Percentiles rank a stretch among this genome's conserved stretches.
Conservation (phyloP, 208 protist species). For the Trichomonas tenax region DNA sequence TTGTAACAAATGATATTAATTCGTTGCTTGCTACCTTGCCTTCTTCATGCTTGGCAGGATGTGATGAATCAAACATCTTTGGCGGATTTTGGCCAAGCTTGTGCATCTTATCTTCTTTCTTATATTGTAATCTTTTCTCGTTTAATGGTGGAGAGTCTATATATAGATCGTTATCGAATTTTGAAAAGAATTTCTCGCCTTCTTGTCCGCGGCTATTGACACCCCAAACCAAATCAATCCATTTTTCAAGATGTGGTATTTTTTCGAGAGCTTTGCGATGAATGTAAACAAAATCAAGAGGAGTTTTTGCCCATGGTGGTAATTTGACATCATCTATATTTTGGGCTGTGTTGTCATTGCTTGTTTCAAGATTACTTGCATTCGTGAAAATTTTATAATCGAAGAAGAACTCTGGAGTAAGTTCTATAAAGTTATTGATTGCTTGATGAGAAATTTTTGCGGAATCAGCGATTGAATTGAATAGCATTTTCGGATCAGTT, state of each 20-base stretch:
- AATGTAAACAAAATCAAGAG: conserved; percentile 41
- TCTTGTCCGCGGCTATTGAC: conserved; percentile 39
- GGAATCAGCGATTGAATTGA: neutral
- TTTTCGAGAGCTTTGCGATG: conserved; percentile 46
- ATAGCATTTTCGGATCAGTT: neutral
- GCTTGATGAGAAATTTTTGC: neutral
- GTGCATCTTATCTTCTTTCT: neutral
- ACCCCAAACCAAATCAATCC: conserved; percentile 58
- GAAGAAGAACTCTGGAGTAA: conserved; percentile 54
- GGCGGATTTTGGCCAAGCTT: neutral
- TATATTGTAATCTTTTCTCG: neutral
- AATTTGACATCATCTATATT: conserved; percentile 31
- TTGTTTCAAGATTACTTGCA: conserved; percentile 33
- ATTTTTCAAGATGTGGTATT: conserved; percentile 41
- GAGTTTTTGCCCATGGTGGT: conserved; percentile 31
- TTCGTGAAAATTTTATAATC: conserved; percentile 45
- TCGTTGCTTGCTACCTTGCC: neutral
- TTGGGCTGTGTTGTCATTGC: conserved; percentile 38
- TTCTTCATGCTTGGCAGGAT: neutral
- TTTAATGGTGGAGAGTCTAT: neutral
- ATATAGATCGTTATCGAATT: neutral
- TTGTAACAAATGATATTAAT: neutral
- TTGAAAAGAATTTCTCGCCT: neutral
- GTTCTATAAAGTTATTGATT: conserved; percentile 15
- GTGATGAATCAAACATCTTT: neutral